Evolutionary conservation across 176 grass and related monocot species (phyloP), one percentile per base, ranked within the genome.

Genomic region (Lolium multiflorum): DNA sequence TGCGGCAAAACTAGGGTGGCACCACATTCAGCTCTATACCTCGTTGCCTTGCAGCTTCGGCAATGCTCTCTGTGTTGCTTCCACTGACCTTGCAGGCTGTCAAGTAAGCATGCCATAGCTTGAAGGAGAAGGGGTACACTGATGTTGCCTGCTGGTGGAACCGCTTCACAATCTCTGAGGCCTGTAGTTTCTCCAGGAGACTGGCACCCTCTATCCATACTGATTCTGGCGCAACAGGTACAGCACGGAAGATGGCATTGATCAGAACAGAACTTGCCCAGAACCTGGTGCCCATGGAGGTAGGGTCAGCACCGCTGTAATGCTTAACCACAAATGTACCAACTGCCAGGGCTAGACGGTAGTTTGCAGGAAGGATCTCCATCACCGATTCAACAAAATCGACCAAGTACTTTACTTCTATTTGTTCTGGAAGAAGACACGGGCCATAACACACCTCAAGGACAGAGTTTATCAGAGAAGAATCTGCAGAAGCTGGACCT

Each of bases 41-140:
- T 25, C 92, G 90, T 76, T 93, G 92, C 85, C 87, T 89, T 11
- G 94, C 97, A 5, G 90, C 91, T 83, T 94, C 94, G 35, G 89
- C 28, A 8, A 96, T 88, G 56, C 80, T 78, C 76, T 96, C 92
- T 17, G 52, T 68, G 85, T 71, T 88, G 75, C 66, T 76, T 21
- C 87, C 81, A 54, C 51, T 83, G 20, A 79, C 67, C 78, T 91
- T 96, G 37, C 86, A 90, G 41, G 78, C 49, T 60, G 74, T 86
- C 49, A 96, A 38, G 76, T 93, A 90, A 4, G 87, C 84, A 1
- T 96, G 84, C 97, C 97, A 99, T 43, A 99, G 72, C 77, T 83
- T 90, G 85, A 77, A 65, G 59, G 97, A 99, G 80, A 99, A 99
- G 77, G 97, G 97, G 82, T 96, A 99, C 21, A 96, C 92, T 5